Base-by-base conservation (phyloP, 305 asterid species). In the Petunia hybrid region DNA sequence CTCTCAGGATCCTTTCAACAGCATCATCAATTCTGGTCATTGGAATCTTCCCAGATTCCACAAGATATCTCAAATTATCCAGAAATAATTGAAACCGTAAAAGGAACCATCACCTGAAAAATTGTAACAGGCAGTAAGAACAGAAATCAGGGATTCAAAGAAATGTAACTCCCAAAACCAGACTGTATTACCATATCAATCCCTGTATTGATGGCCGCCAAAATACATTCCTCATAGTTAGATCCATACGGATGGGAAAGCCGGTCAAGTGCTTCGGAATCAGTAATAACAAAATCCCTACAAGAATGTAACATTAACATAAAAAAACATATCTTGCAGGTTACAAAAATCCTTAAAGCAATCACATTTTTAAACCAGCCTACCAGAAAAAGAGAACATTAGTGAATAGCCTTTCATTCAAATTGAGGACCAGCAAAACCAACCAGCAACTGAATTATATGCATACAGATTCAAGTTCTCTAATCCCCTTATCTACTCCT, bases 21-120 rank as follows among this genome's bases (percentile, higher is more conserved):
- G 99, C 97, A 82, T 95, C 99, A 61, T 95, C 94, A 80, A 95
- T 94, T 87, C 99, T 91, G 82, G 90, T 63, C 84, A 92, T 90
- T 83, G 96, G 87, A 82, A 95, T 87, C 81, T 89, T 83, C 75
- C 97, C 91, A 22, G 94, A 81, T 83, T 91, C 88, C 82, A 90
- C 98, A 85, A 95, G 85, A 81, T 79, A 83, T 82, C 70, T 89
- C 83, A 95, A 89, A 82, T 87, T 95, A 10, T 88, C 87, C 36
- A 92, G 82, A 88, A 88, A 94, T 81, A 93, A 85, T 85, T 85
- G 86, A 85, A 85, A 90, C 45, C 97, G 89, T 53, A 87, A 86
- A 22, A 65, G 98, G 99, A 82, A 95, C 97, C 99, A 95, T 95
- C 71, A 94, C 97, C 97, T 94, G 89, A 74, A 85, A 77, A 16